Percentiles rank a stretch among this genome's conserved stretches.
These are phyloP conservation scores for Eustoma russellianum DNA, from an alignment of 257 asterid genomes.

Conservation along the genomic window DNA sequence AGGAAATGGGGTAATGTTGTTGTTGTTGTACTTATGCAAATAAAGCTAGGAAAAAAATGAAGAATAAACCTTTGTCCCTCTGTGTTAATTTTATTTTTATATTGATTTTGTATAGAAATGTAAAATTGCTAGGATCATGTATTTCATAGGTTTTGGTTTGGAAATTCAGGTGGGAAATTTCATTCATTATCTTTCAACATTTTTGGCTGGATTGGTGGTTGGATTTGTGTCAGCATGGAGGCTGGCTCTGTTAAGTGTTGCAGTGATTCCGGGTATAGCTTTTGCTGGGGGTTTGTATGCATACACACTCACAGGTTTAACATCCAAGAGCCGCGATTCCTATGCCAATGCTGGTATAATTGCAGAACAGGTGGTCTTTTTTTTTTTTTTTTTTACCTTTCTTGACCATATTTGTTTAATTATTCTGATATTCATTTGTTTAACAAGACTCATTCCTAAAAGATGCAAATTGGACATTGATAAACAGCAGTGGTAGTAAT, in stretches of 20 bases:
- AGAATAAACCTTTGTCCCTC: too few relatives aligned
- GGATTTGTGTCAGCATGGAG: constrained; percentile 98
- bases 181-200: constrained; percentile 93
- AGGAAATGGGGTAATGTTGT: too few relatives aligned
- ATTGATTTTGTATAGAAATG: too few relatives aligned
- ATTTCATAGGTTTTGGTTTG: not conserved
- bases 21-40: too few relatives aligned
- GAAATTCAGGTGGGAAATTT: constrained; percentile 83
- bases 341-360: constrained; percentile 92
- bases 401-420: too few relatives aligned
- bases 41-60: too few relatives aligned
- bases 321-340: constrained; percentile 94
- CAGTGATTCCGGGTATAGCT: constrained; percentile 95
- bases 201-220: constrained; percentile 97
- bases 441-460: too few relatives aligned
- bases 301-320: constrained; percentile 86
- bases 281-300: constrained; percentile 97
- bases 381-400: too few relatives aligned
- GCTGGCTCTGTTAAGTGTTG: constrained; percentile 93
- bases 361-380: constrained; percentile 99
- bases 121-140: not conserved
- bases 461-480: too few relatives aligned
- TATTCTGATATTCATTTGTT: not conserved
- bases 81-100: too few relatives aligned
- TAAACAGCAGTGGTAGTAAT: too few relatives aligned